phyloP scores from a whole-genome alignment of 805 yeast species.

The Starmerella vaccinii region DNA sequence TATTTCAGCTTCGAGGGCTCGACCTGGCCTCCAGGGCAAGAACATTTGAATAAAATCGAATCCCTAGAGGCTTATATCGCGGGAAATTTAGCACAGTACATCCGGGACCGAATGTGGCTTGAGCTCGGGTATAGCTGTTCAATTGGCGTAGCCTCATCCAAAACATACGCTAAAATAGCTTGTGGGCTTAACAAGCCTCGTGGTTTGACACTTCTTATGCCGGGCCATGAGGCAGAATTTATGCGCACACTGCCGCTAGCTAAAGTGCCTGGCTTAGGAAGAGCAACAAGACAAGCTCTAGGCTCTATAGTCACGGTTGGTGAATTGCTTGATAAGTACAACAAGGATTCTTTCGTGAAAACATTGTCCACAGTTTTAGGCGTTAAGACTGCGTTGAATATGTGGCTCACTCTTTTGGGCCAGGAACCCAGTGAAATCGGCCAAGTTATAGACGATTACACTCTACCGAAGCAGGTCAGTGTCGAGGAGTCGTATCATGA shows the following conservation, averaged over 20 bases:
- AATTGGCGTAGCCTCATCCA: conserved; percentile 28
- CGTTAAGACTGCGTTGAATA: background rate
- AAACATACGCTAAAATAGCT: conserved; percentile 28
- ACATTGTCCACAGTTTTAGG: background rate
- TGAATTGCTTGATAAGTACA: conserved; percentile 5
- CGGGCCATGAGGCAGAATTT: conserved; percentile 23
- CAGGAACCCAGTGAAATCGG: conserved; percentile 11
- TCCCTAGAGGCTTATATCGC: conserved; percentile 25
- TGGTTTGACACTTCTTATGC: conserved; percentile 27
- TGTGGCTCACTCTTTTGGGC: conserved; percentile 17
- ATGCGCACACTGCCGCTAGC: conserved; percentile 16
- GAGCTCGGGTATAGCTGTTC: conserved; percentile 28
- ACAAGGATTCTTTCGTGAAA: background rate
- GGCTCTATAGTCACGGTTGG: conserved; percentile 10
- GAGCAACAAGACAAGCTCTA: conserved; percentile 8
- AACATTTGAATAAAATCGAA: conserved; percentile 3
- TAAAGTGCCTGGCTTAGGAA: conserved; percentile 28
- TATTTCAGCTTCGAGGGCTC: conserved; percentile 25
- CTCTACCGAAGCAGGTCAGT: conserved; percentile 25
- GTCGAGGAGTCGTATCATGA: conserved; percentile 27
- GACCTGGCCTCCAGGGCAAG: conserved; percentile 20
- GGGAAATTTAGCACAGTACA: conserved; percentile 25
- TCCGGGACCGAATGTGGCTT: conserved; percentile 24
- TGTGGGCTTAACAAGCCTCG: conserved; percentile 28
- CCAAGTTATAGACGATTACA: conserved; percentile 9